Conservation (phyloP, 371 early-diverging fungal genomes). For the Mortierella sp. region DNA sequence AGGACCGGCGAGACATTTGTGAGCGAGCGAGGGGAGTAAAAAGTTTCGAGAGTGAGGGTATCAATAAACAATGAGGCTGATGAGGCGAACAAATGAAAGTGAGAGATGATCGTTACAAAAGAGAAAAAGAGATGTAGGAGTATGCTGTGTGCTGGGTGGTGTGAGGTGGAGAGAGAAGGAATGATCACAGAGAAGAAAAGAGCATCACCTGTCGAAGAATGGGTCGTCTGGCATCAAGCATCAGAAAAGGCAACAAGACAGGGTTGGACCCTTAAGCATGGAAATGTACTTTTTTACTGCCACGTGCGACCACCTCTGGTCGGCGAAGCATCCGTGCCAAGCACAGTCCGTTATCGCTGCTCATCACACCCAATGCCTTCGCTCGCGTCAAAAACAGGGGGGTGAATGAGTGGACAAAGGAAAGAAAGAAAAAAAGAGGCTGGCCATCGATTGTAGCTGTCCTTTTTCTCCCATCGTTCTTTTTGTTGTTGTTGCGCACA, state of each 20-base stretch:
- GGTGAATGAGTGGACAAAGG: neutral
- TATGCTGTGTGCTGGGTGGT: neutral
- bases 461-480: neutral
- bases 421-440: neutral
- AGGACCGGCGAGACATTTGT: conserved; percentile 1
- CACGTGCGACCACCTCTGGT: neutral
- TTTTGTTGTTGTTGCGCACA: no score
- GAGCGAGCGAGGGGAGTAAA: neutral
- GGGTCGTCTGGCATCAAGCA: neutral
- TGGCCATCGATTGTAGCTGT: neutral
- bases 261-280: neutral
- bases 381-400: neutral
- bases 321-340: neutral
- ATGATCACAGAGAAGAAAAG: neutral
- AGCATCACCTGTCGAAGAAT: neutral
- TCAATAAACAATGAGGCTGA: neutral
- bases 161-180: neutral
- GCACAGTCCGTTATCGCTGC: neutral
- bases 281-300: neutral
- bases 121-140: neutral
- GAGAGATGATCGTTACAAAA: neutral
- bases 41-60: neutral
- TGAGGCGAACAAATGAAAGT: neutral
- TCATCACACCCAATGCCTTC: neutral
- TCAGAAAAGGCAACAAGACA: neutral